These are phyloP conservation scores for Pseudogymnoascus sp. DNA, from an alignment of 2,329 filamentous ascomycete species.

Conservation along the genomic window DNA sequence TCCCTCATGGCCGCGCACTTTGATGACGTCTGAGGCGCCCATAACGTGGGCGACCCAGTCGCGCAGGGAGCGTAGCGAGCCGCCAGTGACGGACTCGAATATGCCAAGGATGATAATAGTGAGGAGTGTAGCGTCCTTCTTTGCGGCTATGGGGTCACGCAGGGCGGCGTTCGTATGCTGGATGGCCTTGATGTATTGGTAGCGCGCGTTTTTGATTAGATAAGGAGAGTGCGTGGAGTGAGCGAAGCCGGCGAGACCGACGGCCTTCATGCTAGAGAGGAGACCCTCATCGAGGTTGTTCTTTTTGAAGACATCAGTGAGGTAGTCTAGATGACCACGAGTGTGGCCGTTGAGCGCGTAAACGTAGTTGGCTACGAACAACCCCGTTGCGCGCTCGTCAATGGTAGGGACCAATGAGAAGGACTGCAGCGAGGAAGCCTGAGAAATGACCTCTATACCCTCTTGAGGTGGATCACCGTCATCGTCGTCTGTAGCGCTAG, in stretches of 20 bases:
- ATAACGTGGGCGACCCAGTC: conserved; percentile 47
- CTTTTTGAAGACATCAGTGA: conserved; percentile 41
- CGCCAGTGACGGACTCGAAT: conserved; percentile 45
- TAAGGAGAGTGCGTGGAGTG: conserved; percentile 29
- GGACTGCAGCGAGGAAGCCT: conserved; percentile 29
- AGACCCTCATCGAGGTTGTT: conserved; percentile 36
- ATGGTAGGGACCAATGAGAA: conserved; percentile 11
- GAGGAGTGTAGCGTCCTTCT: conserved; percentile 44
- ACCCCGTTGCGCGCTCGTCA: conserved; percentile 21
- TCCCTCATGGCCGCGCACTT: conserved; percentile 40
- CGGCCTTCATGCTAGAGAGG: conserved; percentile 42
- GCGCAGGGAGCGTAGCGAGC: conserved; percentile 36
- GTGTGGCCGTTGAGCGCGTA: conserved; percentile 18
- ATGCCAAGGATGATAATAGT: conserved; percentile 45
- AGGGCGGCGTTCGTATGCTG: conserved; percentile 43
- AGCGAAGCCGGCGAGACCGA: conserved; percentile 44
- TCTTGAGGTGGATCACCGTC: neutral
- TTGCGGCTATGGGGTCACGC: conserved; percentile 34
- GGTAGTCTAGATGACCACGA: conserved; percentile 44
- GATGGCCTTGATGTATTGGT: conserved; percentile 44
- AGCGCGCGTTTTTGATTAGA: conserved; percentile 39
- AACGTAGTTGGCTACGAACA: conserved; percentile 23
- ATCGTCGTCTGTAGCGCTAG: neutral
- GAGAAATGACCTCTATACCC: neutral
- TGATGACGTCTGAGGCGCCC: conserved; percentile 42